phyloP scores from a whole-genome alignment of 1,284 basidiomycete species.

The Moesziomyces sp. region DNA sequence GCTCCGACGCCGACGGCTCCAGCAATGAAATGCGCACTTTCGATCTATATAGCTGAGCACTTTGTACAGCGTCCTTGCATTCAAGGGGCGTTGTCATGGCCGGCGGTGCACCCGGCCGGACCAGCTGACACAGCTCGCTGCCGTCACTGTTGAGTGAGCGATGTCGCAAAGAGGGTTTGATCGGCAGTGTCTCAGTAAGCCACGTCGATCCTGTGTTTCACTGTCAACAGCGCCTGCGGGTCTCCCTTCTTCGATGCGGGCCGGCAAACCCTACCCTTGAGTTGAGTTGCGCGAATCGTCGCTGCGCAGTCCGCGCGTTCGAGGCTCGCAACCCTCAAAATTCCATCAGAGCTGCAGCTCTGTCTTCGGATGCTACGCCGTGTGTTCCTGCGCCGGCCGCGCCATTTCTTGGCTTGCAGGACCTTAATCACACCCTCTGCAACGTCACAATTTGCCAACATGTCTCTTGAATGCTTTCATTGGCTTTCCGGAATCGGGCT shows the following conservation, averaged over 20 bases:
- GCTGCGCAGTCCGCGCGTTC: too few species aligned
- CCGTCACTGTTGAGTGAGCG: neutral
- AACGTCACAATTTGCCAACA: neutral
- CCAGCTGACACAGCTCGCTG: too few species aligned
- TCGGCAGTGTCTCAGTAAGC: neutral
- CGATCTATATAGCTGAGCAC: neutral
- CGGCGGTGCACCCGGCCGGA: neutral
- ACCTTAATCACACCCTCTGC: neutral
- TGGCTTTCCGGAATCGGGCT: neutral
- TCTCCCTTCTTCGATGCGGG: neutral
- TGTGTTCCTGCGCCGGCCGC: conserved; percentile 5
- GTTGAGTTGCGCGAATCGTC: too few species aligned
- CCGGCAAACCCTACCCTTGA: too few species aligned
- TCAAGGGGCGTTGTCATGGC: neutral
- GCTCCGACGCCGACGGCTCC: conserved; percentile 23
- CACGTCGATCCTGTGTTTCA: neutral
- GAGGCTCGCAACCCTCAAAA: neutral
- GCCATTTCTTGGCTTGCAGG: too few species aligned
- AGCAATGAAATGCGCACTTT: neutral
- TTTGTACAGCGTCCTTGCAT: neutral
- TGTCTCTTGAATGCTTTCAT: neutral
- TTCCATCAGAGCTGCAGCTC: neutral
- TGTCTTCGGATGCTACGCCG: conserved; percentile 3
- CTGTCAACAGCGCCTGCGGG: neutral
- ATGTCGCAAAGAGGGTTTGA: neutral